Evolutionary conservation across 345 rosid species (phyloP).

Genomic region (Gossypium stocksii): DNA sequence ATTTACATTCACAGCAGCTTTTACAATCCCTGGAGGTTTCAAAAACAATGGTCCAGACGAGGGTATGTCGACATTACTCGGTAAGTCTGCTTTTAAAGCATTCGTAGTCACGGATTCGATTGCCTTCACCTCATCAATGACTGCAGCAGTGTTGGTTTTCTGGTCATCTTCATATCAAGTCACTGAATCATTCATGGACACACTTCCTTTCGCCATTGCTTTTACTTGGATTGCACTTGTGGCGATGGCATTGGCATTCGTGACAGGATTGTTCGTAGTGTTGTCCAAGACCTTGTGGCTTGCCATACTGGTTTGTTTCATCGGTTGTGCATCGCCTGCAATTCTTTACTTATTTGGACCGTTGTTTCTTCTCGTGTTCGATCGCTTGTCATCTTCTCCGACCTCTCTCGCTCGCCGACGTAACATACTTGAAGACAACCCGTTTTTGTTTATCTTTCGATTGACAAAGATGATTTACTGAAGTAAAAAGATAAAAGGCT

Average conservation of each 20-base stretch:
- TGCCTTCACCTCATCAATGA: not conserved
- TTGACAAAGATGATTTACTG: not conserved
- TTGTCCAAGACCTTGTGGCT: not conserved
- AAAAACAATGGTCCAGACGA: not conserved
- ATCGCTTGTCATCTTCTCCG: not conserved
- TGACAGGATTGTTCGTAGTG: not conserved
- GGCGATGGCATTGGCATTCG: not conserved
- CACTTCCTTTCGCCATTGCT: constrained; percentile 1
- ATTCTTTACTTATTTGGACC: not conserved
- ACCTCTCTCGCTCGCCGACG: not conserved
- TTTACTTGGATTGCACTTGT: not conserved
- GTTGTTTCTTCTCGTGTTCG: not conserved
- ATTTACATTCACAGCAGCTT: constrained; percentile 19
- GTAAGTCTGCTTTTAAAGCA: not conserved
- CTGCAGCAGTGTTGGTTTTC: constrained; percentile 4
- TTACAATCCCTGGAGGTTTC: constrained; percentile 20
- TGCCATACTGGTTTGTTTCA: not conserved
- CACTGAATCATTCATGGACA: not conserved
- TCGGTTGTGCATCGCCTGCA: not conserved
- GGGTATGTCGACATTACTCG: not conserved
- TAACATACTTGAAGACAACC: constrained; percentile 1
- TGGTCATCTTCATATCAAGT: constrained; percentile 1
- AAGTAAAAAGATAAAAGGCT: not conserved
- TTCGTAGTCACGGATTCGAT: not conserved
- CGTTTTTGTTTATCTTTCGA: not conserved